Conservation (phyloP, 352 stramenopile species). For the Phytophthora litchii region DNA sequence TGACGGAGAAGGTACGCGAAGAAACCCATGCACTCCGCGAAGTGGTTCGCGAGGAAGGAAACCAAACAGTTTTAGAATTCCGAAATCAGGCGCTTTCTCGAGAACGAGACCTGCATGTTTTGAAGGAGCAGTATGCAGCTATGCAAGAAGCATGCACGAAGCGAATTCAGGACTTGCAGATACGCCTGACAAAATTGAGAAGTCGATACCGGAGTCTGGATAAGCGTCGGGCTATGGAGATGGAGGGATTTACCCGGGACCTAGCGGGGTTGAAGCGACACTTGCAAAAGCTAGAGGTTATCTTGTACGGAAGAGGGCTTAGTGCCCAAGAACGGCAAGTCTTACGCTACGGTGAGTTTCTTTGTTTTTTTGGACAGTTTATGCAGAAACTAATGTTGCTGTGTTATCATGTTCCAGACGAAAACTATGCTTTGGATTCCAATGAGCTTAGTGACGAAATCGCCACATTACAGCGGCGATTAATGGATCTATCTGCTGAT, state of each 20-base stretch:
- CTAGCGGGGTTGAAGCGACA: constrained; percentile 64
- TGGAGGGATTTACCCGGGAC: constrained; percentile 83
- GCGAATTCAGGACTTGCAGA: constrained; percentile 75
- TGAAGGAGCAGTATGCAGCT: constrained; percentile 79
- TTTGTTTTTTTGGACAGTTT: constrained; percentile 3
- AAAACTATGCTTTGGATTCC: constrained; percentile 57
- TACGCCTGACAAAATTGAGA: constrained; percentile 66
- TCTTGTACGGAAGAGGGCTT: constrained; percentile 61
- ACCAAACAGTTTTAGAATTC: constrained; percentile 59
- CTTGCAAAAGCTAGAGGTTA: constrained; percentile 74
- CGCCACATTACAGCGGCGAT: constrained; percentile 58
- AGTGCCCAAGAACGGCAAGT: constrained; percentile 55
- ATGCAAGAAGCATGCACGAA: constrained; percentile 73
- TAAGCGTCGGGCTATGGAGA: constrained; percentile 77
- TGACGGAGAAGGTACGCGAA: constrained; percentile 45
- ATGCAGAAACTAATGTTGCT: constrained; percentile 4
- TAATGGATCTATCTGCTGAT: constrained; percentile 64
- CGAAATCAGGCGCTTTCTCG: constrained; percentile 56
- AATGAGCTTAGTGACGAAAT: constrained; percentile 74
- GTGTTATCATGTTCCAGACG: constrained; percentile 33
- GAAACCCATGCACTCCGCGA: constrained; percentile 56
- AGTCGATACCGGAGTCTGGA: constrained; percentile 67
- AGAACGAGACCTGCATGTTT: constrained; percentile 73
- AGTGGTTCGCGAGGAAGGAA: constrained; percentile 59
- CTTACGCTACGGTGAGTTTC: constrained; percentile 41